Evolutionary conservation across 2,329 filamentous ascomycete genomes (phyloP), one percentile per base, ranked within the genome.

Genomic region (Alternaria triticina): DNA sequence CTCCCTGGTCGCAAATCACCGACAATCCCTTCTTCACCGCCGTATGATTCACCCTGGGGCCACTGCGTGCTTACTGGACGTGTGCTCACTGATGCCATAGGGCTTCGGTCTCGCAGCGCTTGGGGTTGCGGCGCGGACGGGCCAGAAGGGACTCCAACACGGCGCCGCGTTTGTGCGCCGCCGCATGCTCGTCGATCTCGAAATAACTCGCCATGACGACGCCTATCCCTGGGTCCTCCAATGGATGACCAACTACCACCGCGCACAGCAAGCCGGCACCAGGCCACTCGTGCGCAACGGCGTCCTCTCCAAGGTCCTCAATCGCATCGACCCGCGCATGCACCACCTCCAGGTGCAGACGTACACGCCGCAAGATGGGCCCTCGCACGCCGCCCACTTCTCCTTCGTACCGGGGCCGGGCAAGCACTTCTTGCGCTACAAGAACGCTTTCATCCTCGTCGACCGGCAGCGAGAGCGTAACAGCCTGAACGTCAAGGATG

Each of bases 151-250:
- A 33, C 80, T 91, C 62, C 87, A 94, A 64, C 85, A 89, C 72
- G 89, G 89, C 58, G 89, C 90, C n/a, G 87, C 87, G 46, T 85
- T 96, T 60, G 82, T 97, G 62, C 91, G 93, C 54, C 90, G 91
- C 57, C 92, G 95, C 52, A 89, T 99, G 82, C 89, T 99, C 28
- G 93, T 98, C 73, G 94, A 97, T 74, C 89, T 99, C 74, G 96
- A 99, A 81, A 97, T 99, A 80, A 95, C 92, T 79, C 92, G 93
- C 77, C 92, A 95, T 74, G 96, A 99, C 81, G 89, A 93, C 47
- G 94, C 95, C 2, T 99, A 98, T 78, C 90, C 90, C 44, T 98
- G 94, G 95, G 89, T 99, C 45, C 86, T 99, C 10, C 90, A 94
- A 68, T 99, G 96, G 94, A 91, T 99, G 79, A 94, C 94, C 7